phyloP scores from a whole-genome alignment of 1,139 yeast species.

The Pneumocystis sp. region DNA sequence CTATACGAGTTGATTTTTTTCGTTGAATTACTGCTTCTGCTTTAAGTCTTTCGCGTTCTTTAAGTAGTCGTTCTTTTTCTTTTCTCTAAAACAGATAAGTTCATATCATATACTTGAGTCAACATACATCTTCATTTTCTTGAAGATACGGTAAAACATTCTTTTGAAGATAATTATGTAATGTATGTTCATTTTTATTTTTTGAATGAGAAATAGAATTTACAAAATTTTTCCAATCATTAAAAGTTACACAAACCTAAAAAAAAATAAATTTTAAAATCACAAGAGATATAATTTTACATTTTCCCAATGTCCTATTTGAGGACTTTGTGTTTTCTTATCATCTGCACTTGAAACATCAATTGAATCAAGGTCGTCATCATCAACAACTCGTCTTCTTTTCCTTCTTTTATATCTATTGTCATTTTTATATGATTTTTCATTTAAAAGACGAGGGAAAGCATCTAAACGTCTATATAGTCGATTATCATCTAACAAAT shows the following conservation, averaged over 20 bases:
- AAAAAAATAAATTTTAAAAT: neutral
- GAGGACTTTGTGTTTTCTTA: conserved; percentile 7
- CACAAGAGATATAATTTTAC: neutral
- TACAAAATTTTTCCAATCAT: conserved; percentile 22
- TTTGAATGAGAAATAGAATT: conserved; percentile 12
- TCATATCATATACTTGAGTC: conserved; percentile 17
- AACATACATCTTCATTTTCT: conserved; percentile 20
- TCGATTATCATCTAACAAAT: conserved; percentile 25
- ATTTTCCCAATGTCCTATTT: conserved; percentile 6
- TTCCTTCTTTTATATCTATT: conserved; percentile 3
- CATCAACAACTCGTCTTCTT: neutral
- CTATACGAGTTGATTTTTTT: conserved; percentile 16
- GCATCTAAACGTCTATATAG: conserved; percentile 20
- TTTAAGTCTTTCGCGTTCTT: conserved; percentile 19
- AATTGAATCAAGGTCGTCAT: conserved; percentile 9
- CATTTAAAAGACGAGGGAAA: conserved; percentile 12
- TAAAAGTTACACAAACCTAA: conserved; percentile 23
- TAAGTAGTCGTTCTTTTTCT: conserved; percentile 19
- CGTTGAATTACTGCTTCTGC: conserved; percentile 11
- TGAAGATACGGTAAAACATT: conserved; percentile 16
- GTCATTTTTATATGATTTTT: conserved; percentile 1
- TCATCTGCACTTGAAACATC: neutral
- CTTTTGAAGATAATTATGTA: conserved; percentile 12
- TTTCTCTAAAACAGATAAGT: conserved; percentile 6
- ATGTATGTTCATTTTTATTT: conserved; percentile 10